phyloP scores from a whole-genome alignment of 495 filamentous ascomycete genomes.

The Talaromyces proteolyticus region DNA sequence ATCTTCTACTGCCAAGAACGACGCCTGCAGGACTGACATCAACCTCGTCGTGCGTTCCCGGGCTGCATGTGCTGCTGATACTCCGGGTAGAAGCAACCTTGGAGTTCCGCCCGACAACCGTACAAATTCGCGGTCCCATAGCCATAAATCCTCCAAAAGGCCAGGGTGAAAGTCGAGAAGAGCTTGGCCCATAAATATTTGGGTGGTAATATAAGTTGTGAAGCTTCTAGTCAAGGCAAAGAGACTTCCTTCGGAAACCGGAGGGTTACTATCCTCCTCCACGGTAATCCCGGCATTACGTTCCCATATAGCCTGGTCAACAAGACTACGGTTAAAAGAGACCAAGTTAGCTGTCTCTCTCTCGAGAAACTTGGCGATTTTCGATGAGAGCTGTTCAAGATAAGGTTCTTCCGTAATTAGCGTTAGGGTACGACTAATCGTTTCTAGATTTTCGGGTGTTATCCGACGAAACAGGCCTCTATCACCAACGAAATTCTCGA shows the following conservation, averaged over 20 bases:
- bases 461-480: conserved; percentile 23
- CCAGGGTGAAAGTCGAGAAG: conserved; percentile 50
- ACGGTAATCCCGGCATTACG: conserved; percentile 33
- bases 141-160: conserved; percentile 47
- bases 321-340: conserved; percentile 49
- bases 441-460: conserved; percentile 24
- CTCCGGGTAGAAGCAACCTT: conserved; percentile 42
- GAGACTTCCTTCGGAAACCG: conserved; percentile 42
- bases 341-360: conserved; percentile 44
- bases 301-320: conserved; percentile 61
- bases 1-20: conserved; percentile 39
- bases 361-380: conserved; percentile 27
- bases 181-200: conserved; percentile 46
- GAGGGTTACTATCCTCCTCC: conserved; percentile 17
- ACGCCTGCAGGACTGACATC: conserved; percentile 42
- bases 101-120: conserved; percentile 45
- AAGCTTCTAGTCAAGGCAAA: conserved; percentile 50
- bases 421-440: conserved; percentile 27
- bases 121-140: conserved; percentile 48
- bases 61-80: conserved; percentile 47
- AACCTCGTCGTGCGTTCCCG: conserved; percentile 42
- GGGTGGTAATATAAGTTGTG: conserved; percentile 42
- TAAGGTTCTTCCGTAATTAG: conserved; percentile 39
- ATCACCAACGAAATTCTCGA: conserved; percentile 47
- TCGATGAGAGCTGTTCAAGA: conserved; percentile 28